phyloP scores from a whole-genome alignment of 129 eudicot genomes.

The Flaveria robusta region DNA sequence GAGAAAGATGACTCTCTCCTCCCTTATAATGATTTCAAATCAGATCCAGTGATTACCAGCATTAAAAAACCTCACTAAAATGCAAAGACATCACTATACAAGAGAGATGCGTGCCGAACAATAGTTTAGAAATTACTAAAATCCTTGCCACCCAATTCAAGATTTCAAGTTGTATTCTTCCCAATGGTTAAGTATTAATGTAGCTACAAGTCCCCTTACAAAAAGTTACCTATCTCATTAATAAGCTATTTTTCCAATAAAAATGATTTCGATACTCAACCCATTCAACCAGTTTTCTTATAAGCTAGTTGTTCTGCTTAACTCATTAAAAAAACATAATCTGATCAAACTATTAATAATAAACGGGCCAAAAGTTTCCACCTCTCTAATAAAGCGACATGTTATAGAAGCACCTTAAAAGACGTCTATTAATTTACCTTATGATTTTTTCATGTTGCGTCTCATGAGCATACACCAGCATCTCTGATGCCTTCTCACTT shows the following conservation, averaged over 20 bases:
- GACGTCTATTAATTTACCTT: slow-evolving; percentile 43
- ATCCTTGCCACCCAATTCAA: too few relatives aligned
- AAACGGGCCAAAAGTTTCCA: not conserved
- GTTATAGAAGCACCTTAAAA: not conserved
- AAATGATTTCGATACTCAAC: not conserved
- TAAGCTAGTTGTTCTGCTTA: not conserved
- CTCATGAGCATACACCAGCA: slow-evolving; percentile 95
- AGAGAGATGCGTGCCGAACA: not conserved
- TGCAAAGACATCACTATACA: not conserved
- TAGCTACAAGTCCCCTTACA: not conserved
- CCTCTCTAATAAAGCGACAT: not conserved
- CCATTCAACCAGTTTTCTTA: not conserved
- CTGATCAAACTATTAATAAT: not conserved
- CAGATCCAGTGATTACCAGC: not conserved
- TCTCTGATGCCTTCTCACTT: slow-evolving; percentile 91
- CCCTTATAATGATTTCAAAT: not conserved
- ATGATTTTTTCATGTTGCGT: slow-evolving; percentile 96
- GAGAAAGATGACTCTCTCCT: too few relatives aligned
- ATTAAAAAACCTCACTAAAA: not conserved
- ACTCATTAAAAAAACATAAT: not conserved
- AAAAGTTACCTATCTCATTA: not conserved
- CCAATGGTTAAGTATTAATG: not conserved
- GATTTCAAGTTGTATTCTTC: not conserved
- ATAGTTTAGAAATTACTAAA: not conserved
- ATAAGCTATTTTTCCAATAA: not conserved